phyloP scores from a whole-genome alignment of 257 asterid species.

The Lantana camara region DNA sequence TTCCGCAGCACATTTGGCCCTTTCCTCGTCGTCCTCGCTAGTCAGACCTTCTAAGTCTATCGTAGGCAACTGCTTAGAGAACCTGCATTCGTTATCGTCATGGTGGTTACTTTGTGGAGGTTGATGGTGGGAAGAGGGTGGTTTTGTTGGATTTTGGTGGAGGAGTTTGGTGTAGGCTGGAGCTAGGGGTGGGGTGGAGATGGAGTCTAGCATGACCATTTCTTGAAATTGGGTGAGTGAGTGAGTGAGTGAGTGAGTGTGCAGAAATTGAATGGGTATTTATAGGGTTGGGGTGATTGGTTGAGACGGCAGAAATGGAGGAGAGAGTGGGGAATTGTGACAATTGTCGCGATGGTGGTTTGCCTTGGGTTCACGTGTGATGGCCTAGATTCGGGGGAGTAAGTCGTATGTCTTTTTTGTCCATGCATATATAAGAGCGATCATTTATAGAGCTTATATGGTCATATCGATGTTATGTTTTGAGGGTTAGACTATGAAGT shows the following conservation, averaged over 20 bases:
- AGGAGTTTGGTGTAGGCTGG: slow-evolving; percentile 19
- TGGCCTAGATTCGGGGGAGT: slow-evolving; percentile 16
- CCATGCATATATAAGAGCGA: not conserved
- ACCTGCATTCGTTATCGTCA: not conserved
- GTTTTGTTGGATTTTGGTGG: not conserved
- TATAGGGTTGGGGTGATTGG: slow-evolving; percentile 28
- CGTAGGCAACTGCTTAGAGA: slow-evolving; percentile 39
- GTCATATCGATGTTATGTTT: too few relatives aligned
- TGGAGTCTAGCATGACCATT: slow-evolving; percentile 32
- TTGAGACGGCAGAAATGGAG: slow-evolving; percentile 31
- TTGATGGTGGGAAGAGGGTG: not conserved
- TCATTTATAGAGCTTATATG: too few relatives aligned
- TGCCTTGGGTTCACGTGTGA: slow-evolving; percentile 37
- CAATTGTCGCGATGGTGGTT: slow-evolving; percentile 33
- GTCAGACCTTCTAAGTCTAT: slow-evolving; percentile 43
- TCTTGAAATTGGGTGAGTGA: not conserved
- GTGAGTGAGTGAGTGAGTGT: too few relatives aligned
- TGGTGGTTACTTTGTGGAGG: not conserved
- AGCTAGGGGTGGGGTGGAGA: slow-evolving; percentile 36
- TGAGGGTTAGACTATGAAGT: too few relatives aligned
- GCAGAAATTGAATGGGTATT: slow-evolving; percentile 19
- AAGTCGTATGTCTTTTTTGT: slow-evolving; percentile 11
- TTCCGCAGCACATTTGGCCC: slow-evolving; percentile 29
- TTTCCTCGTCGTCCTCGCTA: slow-evolving; percentile 27
- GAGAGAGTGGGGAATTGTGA: slow-evolving; percentile 28